A percentile compares a stretch with the other conserved stretches of the same genome.
Conservation (phyloP, 352 stramenopile genomes). For the Pythium periplocum region DNA sequence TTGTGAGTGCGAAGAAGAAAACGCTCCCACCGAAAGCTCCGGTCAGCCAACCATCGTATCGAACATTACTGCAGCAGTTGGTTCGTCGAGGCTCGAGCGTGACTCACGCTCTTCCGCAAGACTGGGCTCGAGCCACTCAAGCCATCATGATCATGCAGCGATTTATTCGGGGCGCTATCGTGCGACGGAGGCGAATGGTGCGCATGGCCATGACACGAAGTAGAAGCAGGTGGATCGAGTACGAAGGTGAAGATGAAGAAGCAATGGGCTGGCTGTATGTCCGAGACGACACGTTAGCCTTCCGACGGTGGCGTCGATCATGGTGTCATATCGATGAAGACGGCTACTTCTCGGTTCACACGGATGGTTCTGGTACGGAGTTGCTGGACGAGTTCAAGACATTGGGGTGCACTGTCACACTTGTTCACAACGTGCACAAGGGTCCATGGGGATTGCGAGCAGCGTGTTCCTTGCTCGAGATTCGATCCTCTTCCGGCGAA, state of each 20-base stretch:
- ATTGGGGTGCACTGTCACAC: constrained; percentile 55
- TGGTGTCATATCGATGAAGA: constrained; percentile 79
- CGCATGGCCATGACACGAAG: constrained; percentile 44
- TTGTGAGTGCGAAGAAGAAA: constrained; percentile 59
- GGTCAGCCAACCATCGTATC: constrained; percentile 63
- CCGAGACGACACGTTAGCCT: constrained; percentile 76
- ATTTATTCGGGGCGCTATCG: constrained; percentile 71
- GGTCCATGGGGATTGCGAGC: constrained; percentile 43
- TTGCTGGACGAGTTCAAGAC: constrained; percentile 66
- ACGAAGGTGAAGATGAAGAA: constrained; percentile 41
- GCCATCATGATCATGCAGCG: constrained; percentile 78
- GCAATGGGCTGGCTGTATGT: constrained; percentile 80
- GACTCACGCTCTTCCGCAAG: constrained; percentile 31
- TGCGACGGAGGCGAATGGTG: constrained; percentile 62
- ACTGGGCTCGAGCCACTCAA: constrained; percentile 66
- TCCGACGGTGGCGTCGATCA: constrained; percentile 73
- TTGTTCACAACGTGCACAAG: constrained; percentile 41
- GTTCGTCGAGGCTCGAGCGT: constrained; percentile 50
- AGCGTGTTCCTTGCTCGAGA: constrained; percentile 44
- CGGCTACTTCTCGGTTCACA: constrained; percentile 64
- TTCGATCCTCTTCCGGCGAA: constrained; percentile 37
- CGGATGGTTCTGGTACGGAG: constrained; percentile 59
- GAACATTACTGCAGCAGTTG: constrained; percentile 65
- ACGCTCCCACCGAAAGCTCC: constrained; percentile 13
- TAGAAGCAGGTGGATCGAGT: constrained; percentile 38